Evolutionary conservation across 305 asterid species (phyloP), one percentile per base, ranked within the genome.

Genomic region (Fraxinus dipetala): DNA sequence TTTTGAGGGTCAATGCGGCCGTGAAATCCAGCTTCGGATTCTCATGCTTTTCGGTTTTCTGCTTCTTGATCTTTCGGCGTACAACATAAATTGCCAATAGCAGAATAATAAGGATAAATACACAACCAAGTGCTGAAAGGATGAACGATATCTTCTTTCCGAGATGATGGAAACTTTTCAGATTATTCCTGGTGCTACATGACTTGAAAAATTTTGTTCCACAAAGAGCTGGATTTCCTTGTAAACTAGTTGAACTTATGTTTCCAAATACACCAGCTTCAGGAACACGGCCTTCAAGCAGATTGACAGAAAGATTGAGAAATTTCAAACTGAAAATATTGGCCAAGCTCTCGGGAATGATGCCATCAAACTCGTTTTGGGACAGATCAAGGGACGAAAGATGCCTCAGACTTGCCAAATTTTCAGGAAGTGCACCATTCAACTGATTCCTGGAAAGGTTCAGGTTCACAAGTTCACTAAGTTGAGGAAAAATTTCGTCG

Each of bases 231-330:
- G 85, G 86, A 84, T 95, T 95, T 30, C 97, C 98, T 67, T 81
- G 79, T 35, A 95, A 79, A 87, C 83, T 81, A 11, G 79, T 45
- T 28, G 78, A 63, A 56, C 40, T 83, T 59, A 85, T 80, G 51
- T 83, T 83, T 38, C 65, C 20, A 80, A 95, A 90, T 48, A 89
- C 65, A 40, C 97, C 95, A 7, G 72, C 76, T 51, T 84, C 83
- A 5, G 97, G 98, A 81, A 92, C 88, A 51, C 6, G 90, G 13
- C 98, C 98, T 80, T 90, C 90, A 16, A 95, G 95, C 79, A 79
- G 83, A 83, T 95, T 95, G 90, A 86, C 90, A 32, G 98, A 90
- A 79, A 93, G 93, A 83, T 95, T 89, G 87, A 95, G 95, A 78
- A 84, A 69, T 79, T 82, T 90, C 88, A 93, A 87, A 78, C 87